Evolutionary conservation across 2,329 filamentous ascomycete species (phyloP), one percentile per base, ranked within the genome.

Genomic region (Colletotrichum acutatum): DNA sequence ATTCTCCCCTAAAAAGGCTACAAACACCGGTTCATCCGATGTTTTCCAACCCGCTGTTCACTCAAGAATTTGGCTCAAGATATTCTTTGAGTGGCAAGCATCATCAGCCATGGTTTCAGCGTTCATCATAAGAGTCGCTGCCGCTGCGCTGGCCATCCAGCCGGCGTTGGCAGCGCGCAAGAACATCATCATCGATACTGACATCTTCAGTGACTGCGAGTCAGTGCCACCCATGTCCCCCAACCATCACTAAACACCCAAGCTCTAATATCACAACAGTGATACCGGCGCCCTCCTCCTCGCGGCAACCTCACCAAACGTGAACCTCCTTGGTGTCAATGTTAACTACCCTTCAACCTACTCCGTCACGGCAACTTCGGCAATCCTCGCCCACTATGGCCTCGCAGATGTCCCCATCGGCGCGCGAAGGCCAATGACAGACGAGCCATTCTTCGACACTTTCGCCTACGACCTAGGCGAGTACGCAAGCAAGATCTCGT

Each of bases 181-280:
- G 68, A 83, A 83, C 37, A 77, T 87, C 37, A 83, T 87, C 60
- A 80, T 87, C 28, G 85, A 87, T 76, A 86, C 85, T 0, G 85
- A 87, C 70, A 77, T 87, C 12, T 86, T 84, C 75, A 84, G 83
- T 46, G 85, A 87, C 65, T 84, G 86, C 49, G 85, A 86, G 83
- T 85, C 79, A 75, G 80, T 76, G 42, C 42, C 42, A n/a, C 19
- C 22, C 49, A 54, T 12, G 49, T 7, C 26, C n/a, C 30, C 24
- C 12, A 24, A 69, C 3, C 19, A 30, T 2, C n/a, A 11, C 30
- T 14, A 24, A 7, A 32, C 2, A 26, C 53, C 6, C 19, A 3
- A 7, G 1, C 6, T 9, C 34, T 72, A 4, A 64, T 61, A 59
- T 49, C 26, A 6, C 32, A 28, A 16, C 71, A 85, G 84, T 74